Percentiles rank a stretch among this genome's conserved stretches.
Conservation (phyloP, 768 basidiomycete genomes). For the Mycena polygramma region DNA sequence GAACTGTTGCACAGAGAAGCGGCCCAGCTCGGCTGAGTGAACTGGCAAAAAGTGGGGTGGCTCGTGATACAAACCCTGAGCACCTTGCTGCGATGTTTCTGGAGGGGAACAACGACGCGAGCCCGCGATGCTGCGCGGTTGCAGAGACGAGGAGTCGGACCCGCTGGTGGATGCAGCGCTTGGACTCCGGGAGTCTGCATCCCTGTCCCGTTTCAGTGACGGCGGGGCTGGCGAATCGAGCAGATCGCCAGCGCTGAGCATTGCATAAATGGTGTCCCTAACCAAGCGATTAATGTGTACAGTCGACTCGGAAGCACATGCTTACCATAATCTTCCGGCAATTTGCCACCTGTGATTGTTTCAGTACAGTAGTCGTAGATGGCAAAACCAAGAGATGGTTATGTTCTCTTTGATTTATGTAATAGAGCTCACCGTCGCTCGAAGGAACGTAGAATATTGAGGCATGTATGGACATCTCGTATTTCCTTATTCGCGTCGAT, state of each 20-base stretch:
- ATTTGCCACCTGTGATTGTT: slow-evolving; percentile 52
- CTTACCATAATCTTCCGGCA: slow-evolving; percentile 62
- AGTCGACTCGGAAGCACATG: neutral
- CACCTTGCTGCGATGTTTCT: neutral
- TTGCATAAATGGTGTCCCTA: slow-evolving; percentile 68
- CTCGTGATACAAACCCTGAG: neutral
- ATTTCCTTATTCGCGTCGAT: slow-evolving; percentile 61
- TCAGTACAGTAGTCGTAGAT: neutral
- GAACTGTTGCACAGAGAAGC: slow-evolving; percentile 53
- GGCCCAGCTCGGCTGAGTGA: slow-evolving; percentile 57
- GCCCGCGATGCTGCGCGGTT: slow-evolving; percentile 14
- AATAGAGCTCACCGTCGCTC: slow-evolving; percentile 35
- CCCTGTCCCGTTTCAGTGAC: slow-evolving; percentile 34
- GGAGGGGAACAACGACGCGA: slow-evolving; percentile 10
- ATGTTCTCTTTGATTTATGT: no score
- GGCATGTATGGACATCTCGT: slow-evolving; percentile 67
- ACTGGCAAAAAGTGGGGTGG: slow-evolving; percentile 46
- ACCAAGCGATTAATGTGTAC: neutral
- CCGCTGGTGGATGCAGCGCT: slow-evolving; percentile 7
- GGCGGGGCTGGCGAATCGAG: slow-evolving; percentile 41
- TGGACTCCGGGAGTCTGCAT: slow-evolving; percentile 3
- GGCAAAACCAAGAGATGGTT: no score
- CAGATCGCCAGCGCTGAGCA: slow-evolving; percentile 65
- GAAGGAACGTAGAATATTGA: slow-evolving; percentile 51
- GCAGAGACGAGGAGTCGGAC: slow-evolving; percentile 6